Evolutionary conservation across 441 rosid genomes (phyloP), one percentile per base, ranked within the genome.

Genomic region (Metrosideros polymorpha): DNA sequence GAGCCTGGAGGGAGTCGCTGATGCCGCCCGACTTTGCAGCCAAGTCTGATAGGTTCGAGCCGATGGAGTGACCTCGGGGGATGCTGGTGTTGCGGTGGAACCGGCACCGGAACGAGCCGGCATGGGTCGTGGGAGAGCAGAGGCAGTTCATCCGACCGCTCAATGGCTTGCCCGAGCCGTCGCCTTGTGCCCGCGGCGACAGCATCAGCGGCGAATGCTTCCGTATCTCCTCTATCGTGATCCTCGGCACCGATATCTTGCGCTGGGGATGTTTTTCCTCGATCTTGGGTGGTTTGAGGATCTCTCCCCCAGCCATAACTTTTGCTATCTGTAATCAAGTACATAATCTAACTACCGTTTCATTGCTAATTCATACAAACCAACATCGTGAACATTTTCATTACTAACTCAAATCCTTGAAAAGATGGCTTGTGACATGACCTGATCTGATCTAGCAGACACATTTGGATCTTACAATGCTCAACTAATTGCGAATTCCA

Each of bases 61-160:
- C 86, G 13, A 87, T 84, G 22, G 89, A 87, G 82, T 56, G 63
- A 30, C 59, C 57, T 12, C 89, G 84, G 17, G 83, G 39, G 32
- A 92, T 86, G 24, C 83, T 39, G 0, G 30, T 57, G 82, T 3
- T 66, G 32, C 89, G 57, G 84, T 84, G 89, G 61, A 84, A 50
- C 32, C 89, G 89, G 76, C 89, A 87, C 53, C 89, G 77, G 63
- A 87, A 87, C 4, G 89, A 87, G 27, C 89, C 89, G 6, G 84
- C 86, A 5, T 87, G 89, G 54, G 89, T 87, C 43, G 89, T 87
- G 42, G 89, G 86, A 19, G 89, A 87, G 89, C 89, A 87, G 27
- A 87, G 89, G 30, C 89, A 87, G 84, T 42, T 87, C 61, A 39
- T 42, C 86, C 55, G 84, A 19, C 77, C 49, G 7, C 84, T 85